These are phyloP conservation scores for Coccomyxa subellipsoidea DNA, from an alignment of 163 green algal species.

Conservation along the genomic window DNA sequence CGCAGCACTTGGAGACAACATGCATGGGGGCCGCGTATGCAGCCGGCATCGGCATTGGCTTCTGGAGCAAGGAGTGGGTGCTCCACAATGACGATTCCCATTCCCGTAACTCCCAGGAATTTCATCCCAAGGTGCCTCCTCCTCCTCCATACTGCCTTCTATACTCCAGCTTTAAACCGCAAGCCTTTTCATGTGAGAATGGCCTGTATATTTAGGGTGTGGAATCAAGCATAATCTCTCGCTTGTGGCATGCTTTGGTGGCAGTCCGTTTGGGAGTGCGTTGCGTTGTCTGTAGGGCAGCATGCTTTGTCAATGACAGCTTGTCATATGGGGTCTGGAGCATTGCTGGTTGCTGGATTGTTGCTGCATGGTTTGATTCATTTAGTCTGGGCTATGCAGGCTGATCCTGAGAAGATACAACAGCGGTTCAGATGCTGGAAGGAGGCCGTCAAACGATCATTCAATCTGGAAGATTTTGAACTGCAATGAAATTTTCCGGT, in stretches of 20 bases:
- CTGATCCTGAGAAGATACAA: background rate
- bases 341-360: too few species aligned
- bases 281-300: background rate
- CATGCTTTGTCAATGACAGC: too few species aligned
- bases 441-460: background rate
- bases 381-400: too few species aligned
- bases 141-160: background rate
- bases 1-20: conserved; percentile 88
- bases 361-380: too few species aligned
- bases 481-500: background rate
- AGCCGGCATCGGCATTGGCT: conserved; percentile 78
- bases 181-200: too few species aligned
- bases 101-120: background rate
- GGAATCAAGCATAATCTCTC: background rate
- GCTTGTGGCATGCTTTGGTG: background rate
- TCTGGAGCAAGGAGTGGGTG: conserved; percentile 71
- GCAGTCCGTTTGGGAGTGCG: too few species aligned
- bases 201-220: too few species aligned
- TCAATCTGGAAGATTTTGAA: conserved; percentile 1
- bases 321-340: too few species aligned
- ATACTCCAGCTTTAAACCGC: background rate
- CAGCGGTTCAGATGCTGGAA: background rate
- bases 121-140: background rate
- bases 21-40: conserved; percentile 85
- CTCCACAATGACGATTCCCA: conserved; percentile 23